These are phyloP conservation scores for Botryotinia narcissicola DNA, from an alignment of 2,329 filamentous ascomycete species.

Conservation along the genomic window DNA sequence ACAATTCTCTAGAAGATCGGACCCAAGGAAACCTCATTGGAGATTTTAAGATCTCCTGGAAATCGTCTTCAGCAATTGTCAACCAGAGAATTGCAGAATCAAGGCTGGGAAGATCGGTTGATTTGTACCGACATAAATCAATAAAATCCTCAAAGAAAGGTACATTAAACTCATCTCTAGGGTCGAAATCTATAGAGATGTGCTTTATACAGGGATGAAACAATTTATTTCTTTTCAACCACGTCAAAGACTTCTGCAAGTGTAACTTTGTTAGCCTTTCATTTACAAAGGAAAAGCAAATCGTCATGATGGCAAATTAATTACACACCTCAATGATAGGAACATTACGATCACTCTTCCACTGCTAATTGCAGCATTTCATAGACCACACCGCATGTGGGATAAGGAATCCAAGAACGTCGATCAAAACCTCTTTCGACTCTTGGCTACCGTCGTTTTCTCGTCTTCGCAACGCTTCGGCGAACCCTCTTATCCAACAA, in stretches of 20 bases:
- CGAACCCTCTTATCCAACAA: slow-evolving; percentile 1
- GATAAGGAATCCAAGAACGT: neutral
- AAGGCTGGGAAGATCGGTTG: neutral
- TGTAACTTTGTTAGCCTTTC: neutral
- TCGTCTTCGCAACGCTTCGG: neutral
- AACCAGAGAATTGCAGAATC: neutral
- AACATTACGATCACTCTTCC: neutral
- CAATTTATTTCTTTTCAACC: neutral
- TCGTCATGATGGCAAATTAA: too few species aligned
- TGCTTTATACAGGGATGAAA: neutral
- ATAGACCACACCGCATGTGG: neutral
- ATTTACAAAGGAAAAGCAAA: too few species aligned
- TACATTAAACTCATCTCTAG: neutral
- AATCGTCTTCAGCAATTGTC: neutral
- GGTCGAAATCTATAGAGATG: neutral
- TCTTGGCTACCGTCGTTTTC: neutral
- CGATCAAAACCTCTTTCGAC: neutral
- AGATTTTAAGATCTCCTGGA: neutral
- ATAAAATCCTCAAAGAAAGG: neutral
- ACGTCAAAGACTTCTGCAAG: neutral
- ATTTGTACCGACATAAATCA: neutral
- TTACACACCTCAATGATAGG: neutral
- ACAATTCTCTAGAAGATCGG: neutral
- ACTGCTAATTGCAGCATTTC: neutral
- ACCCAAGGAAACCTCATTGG: neutral